These are phyloP conservation scores for Phytophthora citricola DNA, from an alignment of 352 stramenopile genomes.

Conservation along the genomic window DNA sequence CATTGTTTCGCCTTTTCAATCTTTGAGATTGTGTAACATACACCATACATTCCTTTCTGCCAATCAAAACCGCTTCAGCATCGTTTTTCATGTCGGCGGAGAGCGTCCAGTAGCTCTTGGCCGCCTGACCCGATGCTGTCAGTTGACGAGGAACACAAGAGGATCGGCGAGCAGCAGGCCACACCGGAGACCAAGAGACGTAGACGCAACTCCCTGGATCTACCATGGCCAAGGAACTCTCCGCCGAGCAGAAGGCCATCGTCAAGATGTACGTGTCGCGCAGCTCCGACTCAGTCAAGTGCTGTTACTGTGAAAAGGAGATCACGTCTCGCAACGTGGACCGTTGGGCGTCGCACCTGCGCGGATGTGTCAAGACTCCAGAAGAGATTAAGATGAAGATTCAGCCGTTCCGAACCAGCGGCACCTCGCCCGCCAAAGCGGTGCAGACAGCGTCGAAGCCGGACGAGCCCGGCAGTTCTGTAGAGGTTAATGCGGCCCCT, in stretches of 20 bases:
- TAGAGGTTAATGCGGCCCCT: background rate
- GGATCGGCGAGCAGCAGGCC: constrained; percentile 33
- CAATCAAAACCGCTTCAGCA: constrained; percentile 22
- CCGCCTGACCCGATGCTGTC: constrained; percentile 43
- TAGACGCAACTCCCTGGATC: constrained; percentile 31
- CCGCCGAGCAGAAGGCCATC: constrained; percentile 71
- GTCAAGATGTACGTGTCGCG: constrained; percentile 81
- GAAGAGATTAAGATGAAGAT: constrained; percentile 84
- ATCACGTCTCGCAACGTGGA: constrained; percentile 87
- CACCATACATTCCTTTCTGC: constrained; percentile 17
- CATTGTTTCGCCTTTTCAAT: background rate
- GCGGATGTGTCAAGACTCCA: constrained; percentile 76
- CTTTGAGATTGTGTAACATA: constrained; percentile 12
- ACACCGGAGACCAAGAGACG: constrained; percentile 44
- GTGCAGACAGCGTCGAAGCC: constrained; percentile 2
- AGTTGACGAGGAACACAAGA: constrained; percentile 50
- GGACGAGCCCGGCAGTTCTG: background rate
- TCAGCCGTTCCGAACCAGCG: constrained; percentile 53
- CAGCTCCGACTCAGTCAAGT: constrained; percentile 70
- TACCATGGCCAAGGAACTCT: constrained; percentile 68
- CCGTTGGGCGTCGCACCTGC: constrained; percentile 83
- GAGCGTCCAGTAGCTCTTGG: constrained; percentile 6
- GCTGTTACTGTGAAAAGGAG: constrained; percentile 86
- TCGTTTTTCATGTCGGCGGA: constrained; percentile 16
- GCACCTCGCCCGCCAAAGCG: constrained; percentile 2